These are phyloP conservation scores for Lenwebbia sp. DNA, from an alignment of 345 rosid genomes.

Conservation along the genomic window DNA sequence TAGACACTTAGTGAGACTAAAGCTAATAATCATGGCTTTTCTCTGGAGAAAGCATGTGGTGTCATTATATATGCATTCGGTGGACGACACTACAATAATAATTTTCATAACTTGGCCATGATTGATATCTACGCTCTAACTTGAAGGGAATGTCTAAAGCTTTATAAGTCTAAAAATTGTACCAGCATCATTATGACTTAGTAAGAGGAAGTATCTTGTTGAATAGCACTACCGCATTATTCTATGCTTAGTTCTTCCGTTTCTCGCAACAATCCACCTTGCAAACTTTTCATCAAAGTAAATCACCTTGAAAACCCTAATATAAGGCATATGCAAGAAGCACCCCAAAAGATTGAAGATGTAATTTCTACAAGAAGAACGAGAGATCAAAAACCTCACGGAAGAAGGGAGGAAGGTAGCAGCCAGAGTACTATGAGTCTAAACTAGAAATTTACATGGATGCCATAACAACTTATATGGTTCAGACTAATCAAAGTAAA, in stretches of 20 bases:
- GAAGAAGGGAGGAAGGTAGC: not conserved
- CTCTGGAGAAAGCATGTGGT: not conserved
- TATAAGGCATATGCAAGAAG: not conserved
- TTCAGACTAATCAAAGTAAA: not conserved
- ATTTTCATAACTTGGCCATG: not conserved
- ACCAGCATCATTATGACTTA: not conserved
- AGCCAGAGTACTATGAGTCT: not conserved
- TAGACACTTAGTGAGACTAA: not conserved
- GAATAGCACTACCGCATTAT: not conserved
- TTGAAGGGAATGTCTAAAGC: not conserved
- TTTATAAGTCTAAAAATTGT: not conserved
- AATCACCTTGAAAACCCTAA: not conserved
- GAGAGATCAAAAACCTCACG: not conserved
- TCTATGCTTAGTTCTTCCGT: not conserved
- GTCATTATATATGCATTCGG: not conserved
- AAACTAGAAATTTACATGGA: not conserved
- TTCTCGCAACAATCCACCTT: not conserved
- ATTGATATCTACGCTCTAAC: not conserved
- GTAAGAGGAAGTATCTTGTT: not conserved
- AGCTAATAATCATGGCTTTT: not conserved
- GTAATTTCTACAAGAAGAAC: not conserved
- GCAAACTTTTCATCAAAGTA: not conserved
- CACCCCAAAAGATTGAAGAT: not conserved
- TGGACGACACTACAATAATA: not conserved
- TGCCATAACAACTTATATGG: not conserved